Conservation (phyloP, 1,284 basidiomycete species). For the Sporisorium scitamineum region DNA sequence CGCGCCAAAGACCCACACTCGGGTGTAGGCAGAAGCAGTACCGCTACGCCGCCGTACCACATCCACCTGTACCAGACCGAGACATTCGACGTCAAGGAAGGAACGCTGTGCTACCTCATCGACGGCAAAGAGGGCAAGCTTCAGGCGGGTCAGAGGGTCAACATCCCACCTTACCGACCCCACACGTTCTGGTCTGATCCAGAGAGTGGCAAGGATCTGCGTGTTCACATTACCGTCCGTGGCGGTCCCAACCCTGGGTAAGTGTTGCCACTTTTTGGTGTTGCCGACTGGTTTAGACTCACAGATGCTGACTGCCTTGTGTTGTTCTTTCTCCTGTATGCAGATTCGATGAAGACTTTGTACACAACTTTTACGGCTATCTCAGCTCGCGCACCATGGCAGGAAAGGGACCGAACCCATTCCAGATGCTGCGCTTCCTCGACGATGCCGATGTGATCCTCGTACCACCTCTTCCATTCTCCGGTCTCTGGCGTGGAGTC, state of each 20-base stretch:
- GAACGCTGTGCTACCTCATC: slow-evolving; percentile 66
- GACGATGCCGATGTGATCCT: slow-evolving; percentile 67
- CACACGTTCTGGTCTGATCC: slow-evolving; percentile 69
- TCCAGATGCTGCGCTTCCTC: slow-evolving; percentile 68
- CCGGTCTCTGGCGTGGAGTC: slow-evolving; percentile 40
- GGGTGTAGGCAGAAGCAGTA: slow-evolving; percentile 57
- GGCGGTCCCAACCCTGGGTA: slow-evolving; percentile 65
- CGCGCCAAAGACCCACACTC: slow-evolving; percentile 61
- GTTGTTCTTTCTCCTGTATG: not conserved
- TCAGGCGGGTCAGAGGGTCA: slow-evolving; percentile 60
- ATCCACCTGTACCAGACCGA: slow-evolving; percentile 67
- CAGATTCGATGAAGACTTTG: slow-evolving; percentile 66
- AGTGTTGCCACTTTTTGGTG: not conserved
- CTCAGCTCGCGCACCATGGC: slow-evolving; percentile 58
- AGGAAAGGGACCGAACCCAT: slow-evolving; percentile 52
- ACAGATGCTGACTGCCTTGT: not conserved
- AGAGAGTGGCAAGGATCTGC: slow-evolving; percentile 56
- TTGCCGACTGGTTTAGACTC: not conserved
- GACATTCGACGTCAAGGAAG: slow-evolving; percentile 63
- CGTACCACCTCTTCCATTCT: slow-evolving; percentile 58
- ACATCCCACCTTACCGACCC: slow-evolving; percentile 60
- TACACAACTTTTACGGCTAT: slow-evolving; percentile 67
- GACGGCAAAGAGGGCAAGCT: slow-evolving; percentile 65
- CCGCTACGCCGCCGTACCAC: slow-evolving; percentile 68
- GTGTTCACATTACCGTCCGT: slow-evolving; percentile 65